These are phyloP conservation scores for Aspergillus egyptiacus DNA, from an alignment of 495 filamentous ascomycete genomes.

Conservation along the genomic window DNA sequence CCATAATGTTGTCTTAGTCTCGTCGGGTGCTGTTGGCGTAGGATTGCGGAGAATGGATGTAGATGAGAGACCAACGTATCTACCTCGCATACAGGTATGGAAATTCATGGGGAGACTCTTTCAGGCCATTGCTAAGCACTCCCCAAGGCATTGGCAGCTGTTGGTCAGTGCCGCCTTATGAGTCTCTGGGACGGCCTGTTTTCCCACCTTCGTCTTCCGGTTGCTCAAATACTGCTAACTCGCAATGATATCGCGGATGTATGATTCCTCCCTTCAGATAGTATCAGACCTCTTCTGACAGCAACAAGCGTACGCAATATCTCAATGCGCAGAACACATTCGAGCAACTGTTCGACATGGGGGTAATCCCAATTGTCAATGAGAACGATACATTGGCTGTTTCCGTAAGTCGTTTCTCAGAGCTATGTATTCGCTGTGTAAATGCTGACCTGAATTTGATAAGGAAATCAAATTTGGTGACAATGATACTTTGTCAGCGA, in stretches of 20 bases:
- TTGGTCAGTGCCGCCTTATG: constrained; percentile 94
- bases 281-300: constrained; percentile 11
- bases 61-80: constrained; percentile 78
- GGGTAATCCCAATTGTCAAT: constrained; percentile 96
- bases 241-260: constrained; percentile 95
- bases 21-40: constrained; percentile 93
- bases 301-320: constrained; percentile 75
- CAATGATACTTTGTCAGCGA: constrained; percentile 94
- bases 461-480: constrained; percentile 98
- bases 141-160: constrained; percentile 80
- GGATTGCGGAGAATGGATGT: constrained; percentile 85
- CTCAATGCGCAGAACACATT: constrained; percentile 95
- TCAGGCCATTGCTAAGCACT: constrained; percentile 3
- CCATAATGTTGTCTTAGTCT: constrained; percentile 89
- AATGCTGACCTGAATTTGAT: background rate
- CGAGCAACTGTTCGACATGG: constrained; percentile 83
- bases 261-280: constrained; percentile 23
- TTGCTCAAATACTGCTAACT: constrained; percentile 93
- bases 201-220: constrained; percentile 75
- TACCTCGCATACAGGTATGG: constrained; percentile 72
- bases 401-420: constrained; percentile 44
- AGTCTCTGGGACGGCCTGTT: constrained; percentile 93
- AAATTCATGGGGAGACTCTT: background rate
- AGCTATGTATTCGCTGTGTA: background rate
- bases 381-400: constrained; percentile 97